Base-by-base conservation (phyloP, 2,329 filamentous ascomycete species). In the Thelonectria olida region DNA sequence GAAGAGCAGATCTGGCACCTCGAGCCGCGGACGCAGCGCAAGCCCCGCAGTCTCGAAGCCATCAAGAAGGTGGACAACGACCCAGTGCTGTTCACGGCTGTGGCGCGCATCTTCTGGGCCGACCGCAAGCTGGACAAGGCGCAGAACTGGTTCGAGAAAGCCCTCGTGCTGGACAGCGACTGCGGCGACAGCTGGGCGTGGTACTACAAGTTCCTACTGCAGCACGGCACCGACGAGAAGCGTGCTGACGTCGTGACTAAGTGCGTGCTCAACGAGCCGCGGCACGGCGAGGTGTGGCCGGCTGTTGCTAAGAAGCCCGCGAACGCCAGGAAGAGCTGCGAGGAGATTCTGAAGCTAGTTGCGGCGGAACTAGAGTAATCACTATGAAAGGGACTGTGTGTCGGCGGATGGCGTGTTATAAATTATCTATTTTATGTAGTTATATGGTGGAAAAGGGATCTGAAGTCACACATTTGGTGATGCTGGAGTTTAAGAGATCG, bases 1-100 rank as follows among this genome's bases (percentile, higher is more conserved):
- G 90, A 88, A 34, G 96, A 99, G 80, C 92, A 92, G 67, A 98
- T 99, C 75, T 97, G 94, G 92, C 86, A 97, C 76, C 87, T 99
- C 7, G 96, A 98, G 75, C 82, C 91, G 27, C 90, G 96, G 51
- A 96, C 96, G 34, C 93, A 98, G 76, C 91, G 96, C 58, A 97
- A 97, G 77, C 91, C 95, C 4, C 88, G 94, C 62, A 92, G 91
- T 57, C 83, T 98, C 45, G 96, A 98, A 79, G 96, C 95, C 27
- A 97, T 99, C 79, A 96, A 97, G 80, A 96, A 97, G 78, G 92
- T 97, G 6, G 96, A 98, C 74, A 96, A 93, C 73, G 95, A 98
- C 74, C 88, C 96, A 0, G 85, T 90, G 19, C 84, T 99, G 4
- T 96, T 98, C 74, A 91, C 96, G 31, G 94, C 94, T 0, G 93